Percentiles rank a stretch among this genome's conserved stretches.
These are phyloP conservation scores for Lentinula sp. DNA, from an alignment of 768 basidiomycete genomes.

Conservation along the genomic window DNA sequence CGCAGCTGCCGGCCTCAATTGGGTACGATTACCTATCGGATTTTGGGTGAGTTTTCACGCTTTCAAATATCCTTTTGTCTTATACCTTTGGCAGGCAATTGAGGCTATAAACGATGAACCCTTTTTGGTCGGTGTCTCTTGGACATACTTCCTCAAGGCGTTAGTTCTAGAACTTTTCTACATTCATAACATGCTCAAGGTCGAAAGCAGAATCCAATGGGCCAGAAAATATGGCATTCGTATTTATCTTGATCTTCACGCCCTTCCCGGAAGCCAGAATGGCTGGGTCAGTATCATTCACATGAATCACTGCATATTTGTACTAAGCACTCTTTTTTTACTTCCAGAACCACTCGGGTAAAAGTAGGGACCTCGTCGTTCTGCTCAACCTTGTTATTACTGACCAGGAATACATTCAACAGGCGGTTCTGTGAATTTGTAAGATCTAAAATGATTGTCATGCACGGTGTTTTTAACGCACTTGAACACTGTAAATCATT, in stretches of 20 bases:
- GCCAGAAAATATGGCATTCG: constrained; percentile 90
- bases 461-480: background rate
- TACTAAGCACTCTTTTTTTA: background rate
- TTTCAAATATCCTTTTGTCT: constrained; percentile 23
- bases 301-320: background rate
- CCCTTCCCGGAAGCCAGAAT: constrained; percentile 75
- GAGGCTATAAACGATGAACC: constrained; percentile 73
- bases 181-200: constrained; percentile 40
- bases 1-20: constrained; percentile 84
- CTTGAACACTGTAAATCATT: background rate
- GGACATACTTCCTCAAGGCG: constrained; percentile 48
- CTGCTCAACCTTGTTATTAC: background rate
- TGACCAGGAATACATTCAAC: background rate
- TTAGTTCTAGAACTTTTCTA: constrained; percentile 11
- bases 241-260: constrained; percentile 77
- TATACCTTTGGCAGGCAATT: constrained; percentile 1
- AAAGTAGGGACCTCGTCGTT: constrained; percentile 14
- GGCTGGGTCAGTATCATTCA: constrained; percentile 67
- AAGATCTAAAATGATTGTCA: constrained; percentile 12
- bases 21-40: constrained; percentile 78
- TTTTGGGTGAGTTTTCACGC: constrained; percentile 57
- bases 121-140: constrained; percentile 69
- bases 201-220: constrained; percentile 66
- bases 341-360: constrained; percentile 50
- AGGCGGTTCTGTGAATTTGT: constrained; percentile 64